Conservation (phyloP, 306 rosid species). For the Cucurbita argyrosperma region DNA sequence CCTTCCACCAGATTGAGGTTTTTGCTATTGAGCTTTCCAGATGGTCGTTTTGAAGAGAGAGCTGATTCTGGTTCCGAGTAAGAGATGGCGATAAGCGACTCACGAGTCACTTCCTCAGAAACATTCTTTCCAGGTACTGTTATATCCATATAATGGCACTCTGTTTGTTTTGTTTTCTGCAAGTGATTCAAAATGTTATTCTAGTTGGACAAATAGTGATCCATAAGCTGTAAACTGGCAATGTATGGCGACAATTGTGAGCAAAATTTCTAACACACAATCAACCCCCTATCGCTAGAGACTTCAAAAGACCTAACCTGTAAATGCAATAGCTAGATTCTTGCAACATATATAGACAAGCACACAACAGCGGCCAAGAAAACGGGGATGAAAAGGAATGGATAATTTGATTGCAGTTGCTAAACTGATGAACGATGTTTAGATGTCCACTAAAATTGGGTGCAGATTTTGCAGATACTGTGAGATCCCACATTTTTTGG, state of each 20-base stretch:
- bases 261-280: background rate
- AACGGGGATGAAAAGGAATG: background rate
- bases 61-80: slow-evolving; percentile 25
- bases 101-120: slow-evolving; percentile 39
- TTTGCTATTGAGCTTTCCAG: slow-evolving; percentile 10
- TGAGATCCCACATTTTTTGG: too few relatives aligned
- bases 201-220: background rate
- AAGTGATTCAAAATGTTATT: background rate
- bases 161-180: slow-evolving; percentile 11
- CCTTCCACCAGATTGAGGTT: background rate
- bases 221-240: background rate
- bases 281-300: background rate
- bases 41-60: slow-evolving; percentile 10
- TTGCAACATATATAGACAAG: background rate
- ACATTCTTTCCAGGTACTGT: slow-evolving; percentile 16
- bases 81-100: slow-evolving; percentile 39
- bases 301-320: background rate
- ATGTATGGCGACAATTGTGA: background rate
- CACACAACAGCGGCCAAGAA: background rate
- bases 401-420: background rate
- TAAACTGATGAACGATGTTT: background rate
- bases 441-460: background rate
- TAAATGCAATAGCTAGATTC: background rate
- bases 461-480: background rate
- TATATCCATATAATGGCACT: slow-evolving; percentile 33